Evolutionary conservation across 2,329 filamentous ascomycete genomes (phyloP), one percentile per base, ranked within the genome.

Genomic region (Zasmidium citrigriseum): DNA sequence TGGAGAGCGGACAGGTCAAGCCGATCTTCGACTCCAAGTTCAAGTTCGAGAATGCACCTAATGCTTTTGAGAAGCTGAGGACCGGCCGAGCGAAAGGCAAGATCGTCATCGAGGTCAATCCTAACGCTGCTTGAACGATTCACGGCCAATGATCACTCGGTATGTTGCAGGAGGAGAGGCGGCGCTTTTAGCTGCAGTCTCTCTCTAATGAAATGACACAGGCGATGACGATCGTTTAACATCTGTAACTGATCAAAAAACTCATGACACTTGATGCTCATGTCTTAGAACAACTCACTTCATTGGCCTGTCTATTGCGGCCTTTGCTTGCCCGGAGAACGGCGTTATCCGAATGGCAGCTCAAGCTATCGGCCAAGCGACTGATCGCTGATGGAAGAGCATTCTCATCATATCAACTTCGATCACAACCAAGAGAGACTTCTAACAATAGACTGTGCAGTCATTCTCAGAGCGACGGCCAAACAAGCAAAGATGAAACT

Each of bases 61-160:
- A 82, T 64, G 86, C 85, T 1, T 85, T 83, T 69, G 78, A 81
- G 69, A 84, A 79, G 66, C 67, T 88, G 64, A 86, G 82, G 73
- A 82, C 76, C 0, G 81, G 82, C 0, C 77, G 81, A 45, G 77
- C 82, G 1, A 82, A 73, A 64, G 87, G 86, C 0, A 89, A 89
- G 74, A 75, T 89, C 60, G 76, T 89, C 4, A 65, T 80, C 10
- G 59, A 65, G 25, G 64, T 69, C 11, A 22, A 34, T 10, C n/a
- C 27, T 5, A n/a, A 45, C 12, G 27, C 50, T 4, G 34, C 34
- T n/a, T 4, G 18, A 16, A 41, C 14, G 14, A 11, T 4, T 9
- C 18, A n/a, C 14, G 34, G 4, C 5, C 14, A 7, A n/a, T 9
- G 4, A 4, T 7, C 34, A 41, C 12, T n/a, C 4, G 27, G 27